A percentile compares a stretch with the other conserved stretches of the same genome.
phyloP scores from a whole-genome alignment of 495 filamentous ascomycete species.

The Usnea hakonensis region DNA sequence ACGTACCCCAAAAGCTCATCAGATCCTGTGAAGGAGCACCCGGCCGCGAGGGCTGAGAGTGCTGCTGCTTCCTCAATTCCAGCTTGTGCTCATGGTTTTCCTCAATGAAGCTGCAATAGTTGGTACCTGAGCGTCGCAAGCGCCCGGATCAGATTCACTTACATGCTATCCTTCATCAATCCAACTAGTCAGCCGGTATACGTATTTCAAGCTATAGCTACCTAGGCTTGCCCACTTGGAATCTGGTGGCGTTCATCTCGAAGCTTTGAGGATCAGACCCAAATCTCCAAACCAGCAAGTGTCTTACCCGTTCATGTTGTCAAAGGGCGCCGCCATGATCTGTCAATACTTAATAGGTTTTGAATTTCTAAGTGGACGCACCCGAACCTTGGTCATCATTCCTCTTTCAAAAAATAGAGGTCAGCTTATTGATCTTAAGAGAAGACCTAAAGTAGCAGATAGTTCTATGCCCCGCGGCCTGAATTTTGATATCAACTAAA shows the following conservation, averaged over 20 bases:
- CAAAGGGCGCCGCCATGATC: slow-evolving; percentile 81
- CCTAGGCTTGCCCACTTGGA: slow-evolving; percentile 56
- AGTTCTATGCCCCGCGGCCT: background rate
- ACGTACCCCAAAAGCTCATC: slow-evolving; percentile 57
- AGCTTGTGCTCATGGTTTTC: slow-evolving; percentile 70
- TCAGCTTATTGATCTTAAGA: background rate
- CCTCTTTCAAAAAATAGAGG: slow-evolving; percentile 34
- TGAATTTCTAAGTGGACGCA: background rate
- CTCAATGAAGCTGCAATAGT: slow-evolving; percentile 70
- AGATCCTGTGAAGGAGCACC: slow-evolving; percentile 54
- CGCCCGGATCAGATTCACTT: slow-evolving; percentile 28
- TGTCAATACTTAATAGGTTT: slow-evolving; percentile 25
- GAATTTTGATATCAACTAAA: background rate
- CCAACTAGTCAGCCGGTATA: slow-evolving; percentile 16
- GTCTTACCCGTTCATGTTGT: slow-evolving; percentile 68
- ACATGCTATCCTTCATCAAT: slow-evolving; percentile 65
- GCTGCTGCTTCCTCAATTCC: slow-evolving; percentile 44
- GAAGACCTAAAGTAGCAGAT: background rate
- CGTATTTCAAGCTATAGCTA: background rate
- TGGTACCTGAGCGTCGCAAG: background rate
- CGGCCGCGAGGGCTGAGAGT: slow-evolving; percentile 42
- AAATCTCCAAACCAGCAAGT: background rate
- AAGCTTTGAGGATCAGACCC: slow-evolving; percentile 48
- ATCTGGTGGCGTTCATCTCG: slow-evolving; percentile 90
- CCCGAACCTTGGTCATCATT: slow-evolving; percentile 90